These are phyloP conservation scores for Melaleuca quinquenervia DNA, from an alignment of 345 rosid genomes.

Conservation along the genomic window DNA sequence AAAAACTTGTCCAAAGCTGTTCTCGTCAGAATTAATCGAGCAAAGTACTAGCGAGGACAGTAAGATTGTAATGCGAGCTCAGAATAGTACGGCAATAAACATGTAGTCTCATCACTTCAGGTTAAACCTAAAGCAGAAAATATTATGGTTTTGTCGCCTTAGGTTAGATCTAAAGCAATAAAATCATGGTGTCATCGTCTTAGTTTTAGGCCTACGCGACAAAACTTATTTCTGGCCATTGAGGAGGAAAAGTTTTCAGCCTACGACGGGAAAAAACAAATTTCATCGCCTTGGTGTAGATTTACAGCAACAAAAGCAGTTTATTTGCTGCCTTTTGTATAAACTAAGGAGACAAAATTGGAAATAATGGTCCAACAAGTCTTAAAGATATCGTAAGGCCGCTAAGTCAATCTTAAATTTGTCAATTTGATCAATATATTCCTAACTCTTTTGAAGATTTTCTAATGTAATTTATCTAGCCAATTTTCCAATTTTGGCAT, in stretches of 20 bases:
- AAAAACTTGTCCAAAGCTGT: background rate
- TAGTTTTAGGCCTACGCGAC: background rate
- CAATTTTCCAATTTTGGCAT: no score
- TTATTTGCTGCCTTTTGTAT: no score
- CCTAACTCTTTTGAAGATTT: no score
- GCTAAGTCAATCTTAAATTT: no score
- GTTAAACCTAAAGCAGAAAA: background rate
- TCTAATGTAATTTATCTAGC: no score
- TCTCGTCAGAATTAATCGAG: background rate
- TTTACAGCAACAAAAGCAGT: background rate
- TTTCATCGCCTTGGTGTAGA: background rate
- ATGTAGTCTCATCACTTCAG: background rate
- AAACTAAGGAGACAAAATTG: no score
- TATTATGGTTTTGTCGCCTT: background rate
- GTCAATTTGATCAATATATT: no score
- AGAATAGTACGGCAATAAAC: background rate
- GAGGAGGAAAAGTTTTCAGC: background rate
- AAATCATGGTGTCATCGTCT: background rate
- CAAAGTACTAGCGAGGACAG: background rate
- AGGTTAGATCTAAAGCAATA: background rate
- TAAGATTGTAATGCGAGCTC: background rate
- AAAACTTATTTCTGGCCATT: background rate
- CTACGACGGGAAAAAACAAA: background rate
- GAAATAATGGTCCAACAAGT: no score
- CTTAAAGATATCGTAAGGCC: no score